phyloP scores from a whole-genome alignment of 2,329 filamentous ascomycete genomes.

The Myotisia sp. region DNA sequence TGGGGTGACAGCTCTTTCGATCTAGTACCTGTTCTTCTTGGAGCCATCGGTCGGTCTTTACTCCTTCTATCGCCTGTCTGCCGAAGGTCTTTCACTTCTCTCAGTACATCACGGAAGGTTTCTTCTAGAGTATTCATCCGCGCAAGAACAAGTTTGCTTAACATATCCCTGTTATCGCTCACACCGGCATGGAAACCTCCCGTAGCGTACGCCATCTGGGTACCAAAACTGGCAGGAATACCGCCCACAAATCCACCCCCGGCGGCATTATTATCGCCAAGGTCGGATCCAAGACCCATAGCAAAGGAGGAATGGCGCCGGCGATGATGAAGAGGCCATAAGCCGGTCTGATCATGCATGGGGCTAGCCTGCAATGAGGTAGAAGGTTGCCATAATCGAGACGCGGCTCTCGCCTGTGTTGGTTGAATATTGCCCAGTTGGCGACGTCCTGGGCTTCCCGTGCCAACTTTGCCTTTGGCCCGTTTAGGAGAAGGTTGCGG shows the following conservation, averaged over 20 bases:
- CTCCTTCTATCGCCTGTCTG: constrained; percentile 24
- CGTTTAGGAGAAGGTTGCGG: not conserved
- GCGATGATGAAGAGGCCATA: constrained; percentile 19
- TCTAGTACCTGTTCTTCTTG: not conserved
- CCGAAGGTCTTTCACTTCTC: constrained; percentile 54
- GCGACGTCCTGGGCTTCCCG: constrained; percentile 4
- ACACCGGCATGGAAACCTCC: constrained; percentile 37
- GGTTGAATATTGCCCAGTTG: not conserved
- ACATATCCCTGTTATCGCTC: constrained; percentile 53
- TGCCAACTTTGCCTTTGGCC: not conserved
- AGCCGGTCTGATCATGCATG: no score
- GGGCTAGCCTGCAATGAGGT: no score
- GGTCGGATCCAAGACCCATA: constrained; percentile 59
- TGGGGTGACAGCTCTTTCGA: not conserved
- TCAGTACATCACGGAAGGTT: constrained; percentile 73
- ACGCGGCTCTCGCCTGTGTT: not conserved
- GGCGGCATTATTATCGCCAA: constrained; percentile 48
- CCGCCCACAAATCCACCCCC: constrained; percentile 46
- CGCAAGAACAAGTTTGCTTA: constrained; percentile 65
- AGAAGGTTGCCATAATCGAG: no score
- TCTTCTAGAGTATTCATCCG: constrained; percentile 89
- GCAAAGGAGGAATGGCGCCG: constrained; percentile 50
- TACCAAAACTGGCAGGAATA: constrained; percentile 62
- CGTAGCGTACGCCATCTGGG: constrained; percentile 61
- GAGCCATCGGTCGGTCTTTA: constrained; percentile 2